Base-by-base conservation (phyloP, 164 flowering plant species). In the Vitis cinerea region DNA sequence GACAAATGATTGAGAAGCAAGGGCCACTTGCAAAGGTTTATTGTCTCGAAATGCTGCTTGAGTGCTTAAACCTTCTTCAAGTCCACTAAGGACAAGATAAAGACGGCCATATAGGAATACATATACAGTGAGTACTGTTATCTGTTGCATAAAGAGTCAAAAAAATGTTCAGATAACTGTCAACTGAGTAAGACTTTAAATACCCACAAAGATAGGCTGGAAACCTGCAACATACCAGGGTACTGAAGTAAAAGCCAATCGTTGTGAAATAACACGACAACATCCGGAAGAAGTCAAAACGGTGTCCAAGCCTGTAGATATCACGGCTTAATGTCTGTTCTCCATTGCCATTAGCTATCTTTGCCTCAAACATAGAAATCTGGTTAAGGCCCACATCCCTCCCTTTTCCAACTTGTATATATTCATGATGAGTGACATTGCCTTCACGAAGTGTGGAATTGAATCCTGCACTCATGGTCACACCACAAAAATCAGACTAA, bases 361-460 rank as follows among this genome's bases (percentile, higher is more conserved):
- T 96, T 11, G 99, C 95, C 75, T 96, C 99, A 81, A 96, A 96
- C 63, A 89, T 79, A 53, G 99, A 96, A 61, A 96, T 96, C 79
- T 93, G 99, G 78, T 93, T 96, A 67, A 96, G 95, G 52, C 99
- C 99, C 77, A 96, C 98, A 84, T 96, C 99, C 64, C 99, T 86
- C 8, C 99, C 99, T 75, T 96, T 96, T 53, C 99, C 99, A 79
- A 96, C 97, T 84, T 96, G 99, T 79, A 92, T 93, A 79, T 96
- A 96, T 68, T 96, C 98, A 75, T 96, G 99, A 81, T 96, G 97
- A 59, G 99, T 96, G 29, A 96, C 94, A 83, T 96, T 96, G 64
- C 99, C 99, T 82, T 88, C 92, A 66, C 97, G 89, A 23, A 96
- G 97, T 57, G 99, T 96, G 30, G 98, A 96, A 77, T 96, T 96